phyloP scores from a whole-genome alignment of 768 basidiomycete genomes.

The Amanita jacksonii region DNA sequence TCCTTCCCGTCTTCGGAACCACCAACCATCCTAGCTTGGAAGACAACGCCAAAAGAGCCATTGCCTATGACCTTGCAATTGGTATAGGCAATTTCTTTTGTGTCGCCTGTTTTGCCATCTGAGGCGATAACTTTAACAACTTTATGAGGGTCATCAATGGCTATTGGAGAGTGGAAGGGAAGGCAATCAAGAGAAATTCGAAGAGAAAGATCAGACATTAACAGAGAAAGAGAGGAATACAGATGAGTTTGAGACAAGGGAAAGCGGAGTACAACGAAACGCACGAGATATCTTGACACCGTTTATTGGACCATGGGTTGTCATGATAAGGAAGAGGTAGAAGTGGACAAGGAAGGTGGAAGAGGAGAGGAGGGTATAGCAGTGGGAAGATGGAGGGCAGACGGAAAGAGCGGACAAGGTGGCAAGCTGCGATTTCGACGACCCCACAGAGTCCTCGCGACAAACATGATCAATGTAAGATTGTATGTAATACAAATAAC shows the following conservation, averaged over 20 bases:
- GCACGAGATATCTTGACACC: constrained; percentile 80
- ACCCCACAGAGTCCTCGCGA: neutral
- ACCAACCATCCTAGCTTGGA: constrained; percentile 81
- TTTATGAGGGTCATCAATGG: constrained; percentile 94
- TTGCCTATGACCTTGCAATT: constrained; percentile 99
- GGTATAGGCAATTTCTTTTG: constrained; percentile 85
- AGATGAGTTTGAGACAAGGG: constrained; percentile 19
- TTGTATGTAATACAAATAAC: constrained; percentile 5
- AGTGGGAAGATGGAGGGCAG: neutral
- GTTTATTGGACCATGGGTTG: constrained; percentile 75
- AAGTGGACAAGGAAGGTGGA: neutral
- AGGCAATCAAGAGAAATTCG: constrained; percentile 29
- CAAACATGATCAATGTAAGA: too few species aligned
- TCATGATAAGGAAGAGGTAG: constrained; percentile 39
- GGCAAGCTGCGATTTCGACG: neutral
- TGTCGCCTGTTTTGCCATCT: constrained; percentile 88
- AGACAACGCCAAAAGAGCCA: constrained; percentile 98
- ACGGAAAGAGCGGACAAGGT: constrained; percentile 1
- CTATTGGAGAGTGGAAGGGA: constrained; percentile 23
- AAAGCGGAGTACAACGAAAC: constrained; percentile 25
- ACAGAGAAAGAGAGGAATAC: constrained; percentile 14
- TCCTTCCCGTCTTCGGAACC: constrained; percentile 62
- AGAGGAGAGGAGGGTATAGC: neutral
- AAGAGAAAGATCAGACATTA: constrained; percentile 10
- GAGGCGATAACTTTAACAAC: constrained; percentile 92